Conservation (phyloP, 257 asterid species). For the Ophiorrhiza pumila region DNA sequence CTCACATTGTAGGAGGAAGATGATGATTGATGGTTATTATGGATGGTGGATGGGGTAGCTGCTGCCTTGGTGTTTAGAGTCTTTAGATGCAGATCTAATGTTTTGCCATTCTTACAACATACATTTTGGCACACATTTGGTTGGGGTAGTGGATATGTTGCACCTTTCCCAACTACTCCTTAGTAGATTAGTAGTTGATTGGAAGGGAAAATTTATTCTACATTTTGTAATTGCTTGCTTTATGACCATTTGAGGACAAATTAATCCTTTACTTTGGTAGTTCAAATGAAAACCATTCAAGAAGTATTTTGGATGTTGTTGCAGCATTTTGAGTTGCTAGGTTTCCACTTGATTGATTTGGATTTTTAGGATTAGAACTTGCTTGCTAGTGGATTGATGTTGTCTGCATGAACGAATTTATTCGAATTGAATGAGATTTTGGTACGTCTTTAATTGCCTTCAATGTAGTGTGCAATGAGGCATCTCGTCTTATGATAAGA, state of each 20-base stretch:
- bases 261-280: conserved; percentile 7
- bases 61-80: conserved; percentile 6
- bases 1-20: conserved; percentile 51
- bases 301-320: not conserved
- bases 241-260: conserved; percentile 16
- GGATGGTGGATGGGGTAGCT: conserved; percentile 3
- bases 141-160: conserved; percentile 18
- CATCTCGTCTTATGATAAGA: too few relatives aligned
- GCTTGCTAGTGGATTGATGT: too few relatives aligned
- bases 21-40: conserved; percentile 37
- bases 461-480: too few relatives aligned
- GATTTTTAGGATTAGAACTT: too few relatives aligned
- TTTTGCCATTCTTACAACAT: conserved; percentile 28
- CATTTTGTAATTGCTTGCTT: conserved; percentile 23
- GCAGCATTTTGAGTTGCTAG: not conserved
- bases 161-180: not conserved
- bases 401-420: too few relatives aligned
- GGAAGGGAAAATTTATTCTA: conserved; percentile 25
- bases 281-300: not conserved
- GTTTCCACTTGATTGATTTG: too few relatives aligned
- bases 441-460: too few relatives aligned
- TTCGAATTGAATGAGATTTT: too few relatives aligned
- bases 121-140: conserved; percentile 8
- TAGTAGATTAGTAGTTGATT: conserved; percentile 6
- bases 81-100: conserved; percentile 6